Conservation (phyloP, 805 yeast genomes). For the Naumovozyma dairenensis region DNA sequence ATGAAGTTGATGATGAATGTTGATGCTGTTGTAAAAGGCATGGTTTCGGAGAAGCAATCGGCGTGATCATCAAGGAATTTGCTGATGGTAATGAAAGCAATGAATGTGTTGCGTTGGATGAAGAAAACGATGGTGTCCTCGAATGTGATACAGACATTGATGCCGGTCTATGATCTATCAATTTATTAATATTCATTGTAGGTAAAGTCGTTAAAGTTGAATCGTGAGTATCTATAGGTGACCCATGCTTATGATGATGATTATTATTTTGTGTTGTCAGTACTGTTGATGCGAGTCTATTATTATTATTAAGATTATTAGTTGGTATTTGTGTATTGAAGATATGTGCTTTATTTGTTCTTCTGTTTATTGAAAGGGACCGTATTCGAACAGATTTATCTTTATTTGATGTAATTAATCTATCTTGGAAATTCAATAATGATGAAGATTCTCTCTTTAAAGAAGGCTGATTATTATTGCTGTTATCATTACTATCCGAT, state of each 20-base stretch:
- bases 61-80: neutral
- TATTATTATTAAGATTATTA: too few species aligned
- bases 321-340: constrained; percentile 5
- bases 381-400: constrained; percentile 27
- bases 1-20: too few species aligned
- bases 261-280: too few species aligned
- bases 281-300: too few species aligned
- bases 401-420: constrained; percentile 26
- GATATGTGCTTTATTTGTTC: constrained; percentile 9
- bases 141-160: too few species aligned
- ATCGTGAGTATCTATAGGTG: too few species aligned
- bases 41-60: neutral
- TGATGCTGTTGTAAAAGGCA: neutral
- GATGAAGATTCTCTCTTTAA: constrained; percentile 26
- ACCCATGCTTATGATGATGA: too few species aligned
- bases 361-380: constrained; percentile 20
- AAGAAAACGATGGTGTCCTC: neutral
- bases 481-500: constrained; percentile 8
- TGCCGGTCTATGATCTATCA: neutral
- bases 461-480: constrained; percentile 4
- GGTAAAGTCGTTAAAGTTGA: too few species aligned
- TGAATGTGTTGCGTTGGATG: neutral
- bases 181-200: neutral
- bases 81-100: neutral
- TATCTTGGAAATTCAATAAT: constrained; percentile 22